phyloP scores from a whole-genome alignment of 345 rosid genomes.

The Boechera divaricarpa region DNA sequence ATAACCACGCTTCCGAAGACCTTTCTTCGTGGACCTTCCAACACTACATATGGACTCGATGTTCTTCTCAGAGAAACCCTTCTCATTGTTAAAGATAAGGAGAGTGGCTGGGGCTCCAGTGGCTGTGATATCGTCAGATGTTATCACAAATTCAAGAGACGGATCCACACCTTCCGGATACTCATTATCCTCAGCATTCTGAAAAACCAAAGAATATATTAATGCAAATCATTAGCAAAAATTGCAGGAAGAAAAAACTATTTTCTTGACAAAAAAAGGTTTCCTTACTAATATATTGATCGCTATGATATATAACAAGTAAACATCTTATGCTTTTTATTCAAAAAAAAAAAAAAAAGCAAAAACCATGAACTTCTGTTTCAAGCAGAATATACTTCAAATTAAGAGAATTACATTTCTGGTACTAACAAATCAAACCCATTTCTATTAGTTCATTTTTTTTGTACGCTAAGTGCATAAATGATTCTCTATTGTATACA shows the following conservation, averaged over 20 bases:
- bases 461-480: not conserved
- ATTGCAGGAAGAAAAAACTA: not conserved
- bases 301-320: not conserved
- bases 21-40: slow-evolving; percentile 77
- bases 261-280: not conserved
- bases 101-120: slow-evolving; percentile 73
- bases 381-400: not conserved
- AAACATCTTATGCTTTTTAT: no score
- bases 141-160: slow-evolving; percentile 72
- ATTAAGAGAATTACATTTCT: not conserved
- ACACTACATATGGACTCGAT: slow-evolving; percentile 73
- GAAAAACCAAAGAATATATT: not conserved
- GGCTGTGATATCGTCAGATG: slow-evolving; percentile 69
- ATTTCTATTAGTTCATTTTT: no score
- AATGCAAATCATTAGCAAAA: not conserved
- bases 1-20: slow-evolving; percentile 62
- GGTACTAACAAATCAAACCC: no score
- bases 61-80: slow-evolving; percentile 62
- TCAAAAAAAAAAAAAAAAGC: not conserved
- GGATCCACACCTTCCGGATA: slow-evolving; percentile 66
- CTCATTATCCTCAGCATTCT: slow-evolving; percentile 86
- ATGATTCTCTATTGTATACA: not conserved
- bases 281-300: not conserved
- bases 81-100: slow-evolving; percentile 72
- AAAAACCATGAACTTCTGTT: not conserved